Evolutionary conservation across 1,284 basidiomycete genomes (phyloP).

Genomic region (Boletus chippewaensis): DNA sequence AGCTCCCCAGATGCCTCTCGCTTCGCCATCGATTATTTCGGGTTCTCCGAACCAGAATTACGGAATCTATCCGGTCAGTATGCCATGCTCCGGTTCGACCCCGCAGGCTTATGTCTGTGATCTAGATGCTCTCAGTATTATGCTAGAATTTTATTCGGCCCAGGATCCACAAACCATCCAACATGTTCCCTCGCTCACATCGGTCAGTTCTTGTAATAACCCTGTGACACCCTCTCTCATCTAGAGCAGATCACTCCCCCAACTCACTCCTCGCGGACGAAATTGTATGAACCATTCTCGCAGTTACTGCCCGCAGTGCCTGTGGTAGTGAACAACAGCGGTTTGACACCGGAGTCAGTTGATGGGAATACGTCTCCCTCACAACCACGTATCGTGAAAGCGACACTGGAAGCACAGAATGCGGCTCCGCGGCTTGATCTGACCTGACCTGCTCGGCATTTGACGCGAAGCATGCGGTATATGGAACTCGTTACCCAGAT

Average conservation of each 20-base stretch:
- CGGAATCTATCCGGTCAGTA: constrained; percentile 50
- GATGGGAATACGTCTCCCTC: constrained; percentile 50
- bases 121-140: constrained; percentile 55
- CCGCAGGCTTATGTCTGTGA: constrained; percentile 6
- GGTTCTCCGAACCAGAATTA: constrained; percentile 53
- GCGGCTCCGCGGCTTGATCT: constrained; percentile 25
- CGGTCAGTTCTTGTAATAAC: constrained; percentile 37
- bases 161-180: constrained; percentile 46
- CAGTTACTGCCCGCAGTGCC: constrained; percentile 25
- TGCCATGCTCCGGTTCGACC: constrained; percentile 6
- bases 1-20: constrained; percentile 63
- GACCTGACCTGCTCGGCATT: constrained; percentile 18
- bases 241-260: constrained; percentile 27
- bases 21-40: constrained; percentile 59
- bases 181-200: constrained; percentile 45
- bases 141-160: constrained; percentile 66
- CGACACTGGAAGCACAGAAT: constrained; percentile 12
- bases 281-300: constrained; percentile 29
- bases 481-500: neutral
- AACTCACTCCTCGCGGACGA: constrained; percentile 19
- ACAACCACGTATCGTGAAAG: constrained; percentile 17
- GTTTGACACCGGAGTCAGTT: constrained; percentile 52
- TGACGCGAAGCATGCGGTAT: neutral
- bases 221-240: constrained; percentile 4
- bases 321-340: constrained; percentile 33